Evolutionary conservation across 1,284 basidiomycete genomes (phyloP).

Genomic region (Mycosarcoma mackinlayi): DNA sequence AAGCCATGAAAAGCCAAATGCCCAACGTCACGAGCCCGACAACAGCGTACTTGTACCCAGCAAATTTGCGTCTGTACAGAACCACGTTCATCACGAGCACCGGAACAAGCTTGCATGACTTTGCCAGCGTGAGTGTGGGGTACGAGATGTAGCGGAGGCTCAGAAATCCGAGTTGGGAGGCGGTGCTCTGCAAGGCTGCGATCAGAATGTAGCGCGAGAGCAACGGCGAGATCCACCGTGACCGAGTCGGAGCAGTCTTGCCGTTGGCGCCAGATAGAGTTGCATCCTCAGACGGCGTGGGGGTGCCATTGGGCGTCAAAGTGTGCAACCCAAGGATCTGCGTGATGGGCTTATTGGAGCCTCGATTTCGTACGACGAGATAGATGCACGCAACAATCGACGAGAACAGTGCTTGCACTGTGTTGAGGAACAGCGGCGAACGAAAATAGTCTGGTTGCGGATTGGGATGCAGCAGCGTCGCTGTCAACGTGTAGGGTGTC

Average conservation of each 20-base stretch:
- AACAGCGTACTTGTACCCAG: constrained; percentile 67
- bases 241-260: neutral
- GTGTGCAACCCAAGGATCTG: constrained; percentile 57
- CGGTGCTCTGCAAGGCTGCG: constrained; percentile 85
- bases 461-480: constrained; percentile 49
- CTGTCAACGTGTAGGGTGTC: constrained; percentile 53
- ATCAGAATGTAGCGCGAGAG: constrained; percentile 63
- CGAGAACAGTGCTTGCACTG: constrained; percentile 84
- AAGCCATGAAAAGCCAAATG: constrained; percentile 94
- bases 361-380: constrained; percentile 75
- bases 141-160: constrained; percentile 95
- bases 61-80: constrained; percentile 68
- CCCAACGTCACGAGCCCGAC: constrained; percentile 80
- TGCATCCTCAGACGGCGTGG: constrained; percentile 6
- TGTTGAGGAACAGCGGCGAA: constrained; percentile 87
- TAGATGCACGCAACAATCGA: constrained; percentile 82
- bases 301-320: constrained; percentile 44
- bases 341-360: constrained; percentile 16
- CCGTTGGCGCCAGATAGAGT: constrained; percentile 5
- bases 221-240: constrained; percentile 73
- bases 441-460: constrained; percentile 73
- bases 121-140: constrained; percentile 97
- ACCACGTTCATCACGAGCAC: constrained; percentile 93
- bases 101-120: constrained; percentile 97
- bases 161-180: constrained; percentile 93